Evolutionary conservation across 306 rosid genomes (phyloP), one percentile per base, ranked within the genome.

Genomic region (Lupinus albus): DNA sequence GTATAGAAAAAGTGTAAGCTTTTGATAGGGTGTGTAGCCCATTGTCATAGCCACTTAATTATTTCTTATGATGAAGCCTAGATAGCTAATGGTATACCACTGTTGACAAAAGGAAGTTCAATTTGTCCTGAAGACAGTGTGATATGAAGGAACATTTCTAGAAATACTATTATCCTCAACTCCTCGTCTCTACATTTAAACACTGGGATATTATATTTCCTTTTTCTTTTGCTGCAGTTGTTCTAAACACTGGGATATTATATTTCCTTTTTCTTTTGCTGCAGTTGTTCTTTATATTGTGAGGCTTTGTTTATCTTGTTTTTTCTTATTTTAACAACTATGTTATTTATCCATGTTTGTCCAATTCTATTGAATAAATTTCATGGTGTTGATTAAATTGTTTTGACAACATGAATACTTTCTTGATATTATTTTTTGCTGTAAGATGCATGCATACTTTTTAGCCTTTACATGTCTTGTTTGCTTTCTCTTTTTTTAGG

Each of bases 401-500:
- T 25, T 25, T 64, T 49, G 57, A 57, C 28, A 11, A 8, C 32
- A 16, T 25, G 53, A 13, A 28, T n/a, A 25, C 17, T 53, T 58
- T 35, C 55, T 46, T 32, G 9, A 8, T 18, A 10, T 48, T 49
- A 1, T 58, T 64, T 57, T 35, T 58, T 71, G 41, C 21, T 15
- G 15, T 30, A 9, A 10, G 64, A 55, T 74, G 53, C 42, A 55
- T 74, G 53, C 42, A 18, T 62, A 12, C 18, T 46, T 56, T 58
- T 17, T 33, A 15, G 15, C 28, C 67, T 73, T 78, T 8, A 48
- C 61, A 16, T 32, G 9, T 4, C 4, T 2, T 39, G 47, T 32
- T 30, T 56, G 54, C 35, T 42, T 67, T 28, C 46, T 62, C 13
- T 44, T 54, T 45, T 14, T 58, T 82, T 82, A 94, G 99, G 65